These are phyloP conservation scores for Alternaria rosae DNA, from an alignment of 2,329 filamentous ascomycete genomes.

Conservation along the genomic window DNA sequence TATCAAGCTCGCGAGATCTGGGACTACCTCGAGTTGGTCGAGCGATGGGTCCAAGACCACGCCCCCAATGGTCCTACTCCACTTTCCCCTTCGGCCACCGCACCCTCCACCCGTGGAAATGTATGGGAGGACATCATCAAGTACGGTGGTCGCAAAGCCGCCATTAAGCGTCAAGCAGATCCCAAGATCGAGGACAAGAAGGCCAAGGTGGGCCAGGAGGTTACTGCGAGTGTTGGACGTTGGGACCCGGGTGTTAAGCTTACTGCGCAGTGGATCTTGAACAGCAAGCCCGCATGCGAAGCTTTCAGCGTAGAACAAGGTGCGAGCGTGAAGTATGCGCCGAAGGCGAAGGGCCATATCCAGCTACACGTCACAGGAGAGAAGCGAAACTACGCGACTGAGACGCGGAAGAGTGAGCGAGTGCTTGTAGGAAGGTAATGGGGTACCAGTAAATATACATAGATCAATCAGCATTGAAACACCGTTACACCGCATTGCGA, in stretches of 20 bases:
- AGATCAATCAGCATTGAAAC: background rate
- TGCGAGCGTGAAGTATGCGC: constrained; percentile 21
- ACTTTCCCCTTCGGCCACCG: constrained; percentile 28
- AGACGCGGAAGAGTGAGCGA: constrained; percentile 31
- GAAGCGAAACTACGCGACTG: constrained; percentile 32
- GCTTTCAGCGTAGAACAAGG: constrained; percentile 36
- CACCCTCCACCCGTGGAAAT: constrained; percentile 38
- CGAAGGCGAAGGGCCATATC: constrained; percentile 16
- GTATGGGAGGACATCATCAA: constrained; percentile 45
- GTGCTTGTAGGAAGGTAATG: constrained; percentile 5
- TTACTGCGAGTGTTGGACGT: constrained; percentile 35
- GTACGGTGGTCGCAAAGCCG: constrained; percentile 44
- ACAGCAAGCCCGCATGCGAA: constrained; percentile 30
- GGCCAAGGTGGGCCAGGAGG: constrained; percentile 7
- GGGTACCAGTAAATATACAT: background rate
- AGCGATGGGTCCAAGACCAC: constrained; percentile 42
- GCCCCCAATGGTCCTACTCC: constrained; percentile 41
- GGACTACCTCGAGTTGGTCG: constrained; percentile 46
- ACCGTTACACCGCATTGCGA: background rate
- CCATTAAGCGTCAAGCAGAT: constrained; percentile 40
- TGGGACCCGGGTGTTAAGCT: constrained; percentile 51
- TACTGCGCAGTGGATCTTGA: constrained; percentile 44
- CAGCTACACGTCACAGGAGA: constrained; percentile 26
- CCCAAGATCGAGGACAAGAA: constrained; percentile 27
- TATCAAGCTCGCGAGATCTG: constrained; percentile 43